These are phyloP conservation scores for Phaeosphaeria sp. DNA, from an alignment of 2,329 filamentous ascomycete species.

Conservation along the genomic window DNA sequence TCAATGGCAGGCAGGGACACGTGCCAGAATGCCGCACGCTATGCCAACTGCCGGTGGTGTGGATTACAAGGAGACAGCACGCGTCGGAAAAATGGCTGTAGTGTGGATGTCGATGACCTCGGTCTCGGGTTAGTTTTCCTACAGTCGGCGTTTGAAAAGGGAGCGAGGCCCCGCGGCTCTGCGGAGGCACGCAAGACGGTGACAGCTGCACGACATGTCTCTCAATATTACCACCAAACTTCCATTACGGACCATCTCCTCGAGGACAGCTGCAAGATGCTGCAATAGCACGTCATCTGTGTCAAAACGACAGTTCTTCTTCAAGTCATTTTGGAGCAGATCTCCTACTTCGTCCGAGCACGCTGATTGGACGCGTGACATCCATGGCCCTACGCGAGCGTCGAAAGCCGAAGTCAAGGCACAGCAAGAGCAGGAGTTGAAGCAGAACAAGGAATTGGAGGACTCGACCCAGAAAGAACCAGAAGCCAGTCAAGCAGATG, in stretches of 20 bases:
- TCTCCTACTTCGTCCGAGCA: conserved; percentile 21
- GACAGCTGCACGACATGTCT: conserved; percentile 32
- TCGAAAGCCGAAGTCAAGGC: conserved; percentile 23
- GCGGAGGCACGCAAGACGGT: not conserved
- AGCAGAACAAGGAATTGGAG: conserved; percentile 18
- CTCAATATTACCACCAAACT: conserved; percentile 32
- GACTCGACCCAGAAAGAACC: conserved; percentile 6
- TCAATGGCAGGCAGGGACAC: conserved; percentile 25
- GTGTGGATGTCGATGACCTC: conserved; percentile 16
- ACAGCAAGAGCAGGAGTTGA: conserved; percentile 18
- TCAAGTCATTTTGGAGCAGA: conserved; percentile 27
- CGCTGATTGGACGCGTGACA: conserved; percentile 28
- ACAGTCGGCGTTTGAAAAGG: conserved; percentile 25
- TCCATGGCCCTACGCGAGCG: conserved; percentile 24
- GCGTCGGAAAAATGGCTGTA: conserved; percentile 20
- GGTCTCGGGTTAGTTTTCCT: conserved; percentile 24
- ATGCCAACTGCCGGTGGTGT: conserved; percentile 19
- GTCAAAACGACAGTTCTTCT: conserved; percentile 17
- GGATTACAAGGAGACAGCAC: conserved; percentile 13
- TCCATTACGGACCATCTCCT: conserved; percentile 8
- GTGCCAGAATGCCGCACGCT: conserved; percentile 16
- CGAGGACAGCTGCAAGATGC: not conserved
- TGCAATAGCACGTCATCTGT: not conserved
- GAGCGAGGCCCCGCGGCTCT: conserved; percentile 19
- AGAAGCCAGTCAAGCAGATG: conserved; percentile 27